Conservation (phyloP, 495 filamentous ascomycete genomes). For the Tuber umbilicatum region DNA sequence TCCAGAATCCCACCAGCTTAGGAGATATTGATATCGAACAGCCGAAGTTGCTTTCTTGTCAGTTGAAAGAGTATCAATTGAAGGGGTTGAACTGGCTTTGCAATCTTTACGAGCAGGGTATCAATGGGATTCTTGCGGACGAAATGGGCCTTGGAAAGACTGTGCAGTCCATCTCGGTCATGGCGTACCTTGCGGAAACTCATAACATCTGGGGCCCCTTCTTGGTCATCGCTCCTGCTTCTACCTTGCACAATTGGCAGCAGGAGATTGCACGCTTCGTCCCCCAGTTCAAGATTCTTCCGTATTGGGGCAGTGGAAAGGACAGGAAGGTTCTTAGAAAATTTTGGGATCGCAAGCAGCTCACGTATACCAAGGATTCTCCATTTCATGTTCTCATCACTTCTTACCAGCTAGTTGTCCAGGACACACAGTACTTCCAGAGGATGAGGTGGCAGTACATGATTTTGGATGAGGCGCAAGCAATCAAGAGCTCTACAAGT, state of each 20-base stretch:
- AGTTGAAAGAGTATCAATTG: constrained; percentile 96
- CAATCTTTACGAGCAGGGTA: constrained; percentile 97
- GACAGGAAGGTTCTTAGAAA: constrained; percentile 95
- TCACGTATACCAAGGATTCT: constrained; percentile 86
- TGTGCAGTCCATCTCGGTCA: constrained; percentile 96
- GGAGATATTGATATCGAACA: constrained; percentile 90
- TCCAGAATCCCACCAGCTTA: constrained; percentile 95
- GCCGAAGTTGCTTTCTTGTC: constrained; percentile 84
- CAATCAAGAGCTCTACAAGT: constrained; percentile 95
- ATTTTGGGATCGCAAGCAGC: constrained; percentile 97
- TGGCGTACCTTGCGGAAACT: constrained; percentile 95
- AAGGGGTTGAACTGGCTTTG: constrained; percentile 99
- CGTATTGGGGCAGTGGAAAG: constrained; percentile 92
- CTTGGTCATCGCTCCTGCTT: constrained; percentile 91
- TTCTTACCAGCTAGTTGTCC: constrained; percentile 93
- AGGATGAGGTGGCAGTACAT: constrained; percentile 99
- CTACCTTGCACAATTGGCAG: constrained; percentile 98
- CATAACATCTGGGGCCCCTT: constrained; percentile 99
- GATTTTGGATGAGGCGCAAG: constrained; percentile 97
- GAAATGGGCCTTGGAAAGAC: constrained; percentile 99
- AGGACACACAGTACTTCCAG: constrained; percentile 92
- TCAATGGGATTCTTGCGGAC: constrained; percentile 97
- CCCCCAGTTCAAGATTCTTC: constrained; percentile 84
- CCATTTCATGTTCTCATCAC: constrained; percentile 94
- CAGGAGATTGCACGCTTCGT: constrained; percentile 95